Evolutionary conservation across 768 basidiomycete species (phyloP), one percentile per base, ranked within the genome.

Genomic region (Kwoniella botswanensis): DNA sequence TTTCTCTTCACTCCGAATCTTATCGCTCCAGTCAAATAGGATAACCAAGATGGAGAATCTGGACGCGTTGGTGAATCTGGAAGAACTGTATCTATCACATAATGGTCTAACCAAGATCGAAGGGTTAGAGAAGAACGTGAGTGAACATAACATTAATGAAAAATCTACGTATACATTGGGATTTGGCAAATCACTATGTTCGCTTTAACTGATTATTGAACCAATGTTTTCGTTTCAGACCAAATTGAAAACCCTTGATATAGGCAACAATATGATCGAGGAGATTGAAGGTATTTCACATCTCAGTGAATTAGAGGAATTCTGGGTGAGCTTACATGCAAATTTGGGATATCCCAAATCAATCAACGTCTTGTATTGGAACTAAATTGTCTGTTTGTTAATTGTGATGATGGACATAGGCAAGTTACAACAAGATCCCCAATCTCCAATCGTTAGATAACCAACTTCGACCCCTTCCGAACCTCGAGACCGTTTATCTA

Each of bases 51-150:
- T 99, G 2, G 93, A 97, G 83, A 90, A 89, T 3, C 84, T 98
- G 2, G 92, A 94, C 46, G 85, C 84, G 10, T 85, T 98, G 10
- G 86, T 86, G 53, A 87, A 87, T 64, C 87, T 99, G 17, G 93
- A 95, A 78, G 92, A 98, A 81, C 83, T 99, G 6, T 98, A 98
- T 83, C 85, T 99, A 53, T 93, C 92, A 71, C 96, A 98, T 79
- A 99, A 98, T 73, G 97, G 97, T 0, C 84, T 99, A 15, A 86
- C 89, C 78, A 87, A 86, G 70, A 80, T 99, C 42, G 93, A 96
- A 82, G 94, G 94, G 1, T 85, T 99, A 10, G 91, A 93, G 60
- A 86, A 89, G 41, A 95, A 94, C 76, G 94, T 93, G 73, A 74
- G 89, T 80, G 10, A 35, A 57, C 4, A 53, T 29, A 42, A 35